Percentiles rank a stretch among this genome's conserved stretches.
These are phyloP conservation scores for Phyllosticta capitalensis DNA, from an alignment of 2,329 filamentous ascomycete genomes.

Conservation along the genomic window DNA sequence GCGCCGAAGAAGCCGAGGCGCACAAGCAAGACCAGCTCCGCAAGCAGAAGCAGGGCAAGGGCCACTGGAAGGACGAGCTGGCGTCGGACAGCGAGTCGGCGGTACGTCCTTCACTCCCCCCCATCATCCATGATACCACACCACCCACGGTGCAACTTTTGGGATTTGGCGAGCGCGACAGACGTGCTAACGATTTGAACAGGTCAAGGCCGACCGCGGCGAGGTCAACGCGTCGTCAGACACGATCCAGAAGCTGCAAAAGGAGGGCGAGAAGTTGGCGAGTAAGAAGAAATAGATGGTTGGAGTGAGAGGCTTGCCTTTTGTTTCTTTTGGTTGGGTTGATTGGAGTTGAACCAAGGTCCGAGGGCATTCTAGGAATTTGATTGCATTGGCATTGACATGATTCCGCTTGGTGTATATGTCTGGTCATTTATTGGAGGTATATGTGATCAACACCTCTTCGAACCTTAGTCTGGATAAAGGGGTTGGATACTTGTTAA, in stretches of 20 bases:
- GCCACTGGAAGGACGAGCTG: constrained; percentile 35
- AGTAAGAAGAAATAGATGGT: constrained; percentile 20
- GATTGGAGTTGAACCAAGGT: not conserved
- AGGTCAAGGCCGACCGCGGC: constrained; percentile 34
- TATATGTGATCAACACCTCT: no score
- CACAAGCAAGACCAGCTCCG: constrained; percentile 36
- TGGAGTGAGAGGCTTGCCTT: not conserved
- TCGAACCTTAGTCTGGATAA: no score
- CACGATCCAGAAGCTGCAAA: constrained; percentile 37
- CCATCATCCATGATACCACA: no score
- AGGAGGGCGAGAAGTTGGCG: constrained; percentile 32
- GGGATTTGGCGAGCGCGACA: not conserved
- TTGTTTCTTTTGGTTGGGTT: not conserved
- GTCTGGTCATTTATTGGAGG: no score
- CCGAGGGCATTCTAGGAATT: no score
- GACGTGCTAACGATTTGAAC: constrained; percentile 13
- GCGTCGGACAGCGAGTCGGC: constrained; percentile 29
- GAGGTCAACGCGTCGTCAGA: constrained; percentile 32
- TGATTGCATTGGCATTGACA: no score
- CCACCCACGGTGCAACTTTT: no score
- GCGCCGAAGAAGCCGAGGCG: constrained; percentile 31
- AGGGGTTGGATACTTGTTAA: no score
- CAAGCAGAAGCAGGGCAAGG: constrained; percentile 34
- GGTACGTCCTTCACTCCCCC: no score
- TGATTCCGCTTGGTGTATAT: no score